Base-by-base conservation (phyloP, 139 green algal species). In the Coelastrella sp. region DNA sequence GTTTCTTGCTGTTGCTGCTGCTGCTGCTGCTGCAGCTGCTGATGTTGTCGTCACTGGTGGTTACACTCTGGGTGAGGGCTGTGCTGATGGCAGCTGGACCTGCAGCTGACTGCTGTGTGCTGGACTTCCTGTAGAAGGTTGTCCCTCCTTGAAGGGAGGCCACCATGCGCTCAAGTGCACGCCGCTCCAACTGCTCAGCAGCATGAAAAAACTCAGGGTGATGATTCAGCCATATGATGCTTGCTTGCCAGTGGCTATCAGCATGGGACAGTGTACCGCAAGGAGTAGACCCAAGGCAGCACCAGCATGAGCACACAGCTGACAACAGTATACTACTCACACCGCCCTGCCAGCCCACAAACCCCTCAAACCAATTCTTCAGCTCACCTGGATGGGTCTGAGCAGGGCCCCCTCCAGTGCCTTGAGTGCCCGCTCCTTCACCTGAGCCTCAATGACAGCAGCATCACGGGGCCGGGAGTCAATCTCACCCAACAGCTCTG, bases 1-100 rank as follows among this genome's bases (percentile, higher is more conserved):
- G 17, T 15, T 25, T 63, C 15, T 49, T 49, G 49, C 60, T 63
- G 25, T 60, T 82, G 35, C 10, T 61, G 76, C 76, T 81, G 24
- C 81, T 86, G 81, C 57, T 56, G 81, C 81, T 87, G 78, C 85
- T 90, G 19, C 68, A 22, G 3, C 61, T 88, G 63, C 91, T 88
- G 35, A 49, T 49, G 35, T 49, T 49, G 35, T 49, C 35, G 35
- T 49, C 35, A 49, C 35, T 49, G 3, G 14, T 49, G 78, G 19
- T 85, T 49, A 1, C 79, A 80, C 57, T 80, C 66, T 17, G 74
- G 65, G 35, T 49, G 7, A n/a, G 25, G 24, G 85, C 70, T 78
- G 60, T 22, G 59, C 22, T 24, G 19, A 68, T 7, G 22, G 10
- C 49, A 65, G 73, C 56, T 60, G 75, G 15, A 59, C 12, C 14